Conservation (phyloP, 257 asterid genomes). For the Nicotiana noctiflora region DNA sequence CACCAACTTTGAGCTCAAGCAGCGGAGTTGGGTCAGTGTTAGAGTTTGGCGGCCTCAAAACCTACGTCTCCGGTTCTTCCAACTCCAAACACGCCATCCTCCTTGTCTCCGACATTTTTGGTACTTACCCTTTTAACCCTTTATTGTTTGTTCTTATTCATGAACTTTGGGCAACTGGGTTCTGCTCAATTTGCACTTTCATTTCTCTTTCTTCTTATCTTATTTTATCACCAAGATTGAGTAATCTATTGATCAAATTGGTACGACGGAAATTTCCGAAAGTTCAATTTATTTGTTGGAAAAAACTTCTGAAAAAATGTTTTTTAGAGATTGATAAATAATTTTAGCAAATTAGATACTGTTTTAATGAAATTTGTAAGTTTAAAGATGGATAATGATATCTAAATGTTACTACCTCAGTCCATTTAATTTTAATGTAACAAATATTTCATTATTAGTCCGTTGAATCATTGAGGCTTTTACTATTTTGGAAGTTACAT, state of each 20-base stretch:
- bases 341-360: background rate
- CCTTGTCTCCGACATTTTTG: slow-evolving; percentile 43
- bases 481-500: background rate
- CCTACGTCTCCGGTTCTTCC: slow-evolving; percentile 35
- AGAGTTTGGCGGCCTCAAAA: slow-evolving; percentile 39
- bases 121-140: slow-evolving; percentile 15
- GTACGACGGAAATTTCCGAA: background rate
- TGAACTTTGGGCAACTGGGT: background rate
- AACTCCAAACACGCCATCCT: slow-evolving; percentile 42
- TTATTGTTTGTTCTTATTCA: background rate
- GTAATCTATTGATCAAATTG: background rate
- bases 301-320: background rate
- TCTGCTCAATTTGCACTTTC: background rate
- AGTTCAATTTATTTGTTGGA: background rate
- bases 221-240: background rate
- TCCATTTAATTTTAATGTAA: no score
- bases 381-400: background rate
- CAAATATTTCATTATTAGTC: no score
- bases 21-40: slow-evolving; percentile 39
- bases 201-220: background rate
- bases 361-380: background rate
- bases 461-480: background rate
- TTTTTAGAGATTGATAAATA: background rate
- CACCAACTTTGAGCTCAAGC: slow-evolving; percentile 44
- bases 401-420: background rate